These are phyloP conservation scores for Hypomontagnella monticulosa DNA, from an alignment of 495 filamentous ascomycete species.

Conservation along the genomic window DNA sequence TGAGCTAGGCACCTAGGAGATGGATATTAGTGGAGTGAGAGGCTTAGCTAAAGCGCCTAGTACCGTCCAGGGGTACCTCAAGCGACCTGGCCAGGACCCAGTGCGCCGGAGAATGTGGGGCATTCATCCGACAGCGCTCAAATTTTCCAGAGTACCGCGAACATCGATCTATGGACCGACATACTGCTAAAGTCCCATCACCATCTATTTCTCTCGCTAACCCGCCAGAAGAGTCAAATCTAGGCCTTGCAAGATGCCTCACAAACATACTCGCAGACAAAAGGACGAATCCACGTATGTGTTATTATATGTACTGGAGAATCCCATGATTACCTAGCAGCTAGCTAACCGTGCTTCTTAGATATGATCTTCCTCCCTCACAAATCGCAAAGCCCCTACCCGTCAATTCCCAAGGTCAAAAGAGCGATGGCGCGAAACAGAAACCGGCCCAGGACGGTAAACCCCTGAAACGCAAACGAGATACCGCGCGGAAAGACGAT, in stretches of 20 bases:
- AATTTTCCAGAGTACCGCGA: slow-evolving; percentile 13
- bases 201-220: background rate
- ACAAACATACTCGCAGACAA: slow-evolving; percentile 78
- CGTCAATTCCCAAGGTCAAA: slow-evolving; percentile 52
- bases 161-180: too few relatives aligned
- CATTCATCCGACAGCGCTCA: background rate
- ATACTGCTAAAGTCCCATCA: background rate
- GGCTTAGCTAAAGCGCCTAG: background rate
- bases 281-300: slow-evolving; percentile 59
- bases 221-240: background rate
- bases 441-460: slow-evolving; percentile 41
- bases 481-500: slow-evolving; percentile 69
- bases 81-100: too few relatives aligned
- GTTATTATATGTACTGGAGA: background rate
- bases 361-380: slow-evolving; percentile 80
- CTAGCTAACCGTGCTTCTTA: slow-evolving; percentile 48
- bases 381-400: slow-evolving; percentile 75
- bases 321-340: slow-evolving; percentile 22
- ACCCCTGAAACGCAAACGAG: slow-evolving; percentile 61
- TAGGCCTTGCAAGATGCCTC: slow-evolving; percentile 69
- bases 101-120: slow-evolving; percentile 22
- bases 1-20: too few relatives aligned
- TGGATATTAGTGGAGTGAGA: too few relatives aligned
- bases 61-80: too few relatives aligned
- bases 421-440: slow-evolving; percentile 43